Base-by-base conservation (phyloP, 805 yeast species). In the Wickerhamiella galacta region DNA sequence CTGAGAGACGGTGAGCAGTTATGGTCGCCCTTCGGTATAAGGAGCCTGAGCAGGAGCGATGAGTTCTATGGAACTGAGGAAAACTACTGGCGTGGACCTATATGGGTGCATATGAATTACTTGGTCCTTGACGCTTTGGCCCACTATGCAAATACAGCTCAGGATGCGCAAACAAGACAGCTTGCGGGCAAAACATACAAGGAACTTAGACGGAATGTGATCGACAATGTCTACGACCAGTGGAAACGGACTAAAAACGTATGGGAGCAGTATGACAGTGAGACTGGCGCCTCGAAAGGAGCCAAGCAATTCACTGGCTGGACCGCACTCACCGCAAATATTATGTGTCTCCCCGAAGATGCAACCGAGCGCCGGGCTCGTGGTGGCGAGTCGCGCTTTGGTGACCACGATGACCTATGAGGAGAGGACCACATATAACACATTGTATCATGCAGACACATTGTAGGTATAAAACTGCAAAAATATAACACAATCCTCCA, bases 1-100 rank as follows among this genome's bases (percentile, higher is more conserved):
- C 62, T 90, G 28, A 47, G 68, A 4, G 78, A 85, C 46, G 78
- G 83, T 1, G 68, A 70, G 9, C 73, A 75, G 46, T 56, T 90
- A 33, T 85, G 90, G 78, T 57, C 81, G 6, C 66, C 65, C 1
- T 82, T 51, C 43, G 98, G 98, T 10, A 60, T 90, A 23, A 63
- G 94, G 40, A 78, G 93, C 0, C 58, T 90, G 23, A 78, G 94
- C 1, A 72, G 70, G 45, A 44, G 62, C 4, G 85, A 79, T 45
- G 58, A 58, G 15, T 57, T 48, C 37, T 90, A 76, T 56, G 77
- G 77, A 35, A 68, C 74, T 0, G 87, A 66, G 6, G 98, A 90
- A 49, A 75, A 87, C 54, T 90, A 90, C 58, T 90, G 98, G 98
- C 68, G 94, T 41, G 90, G 95, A 1, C 81, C 92, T 14, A 64